Conservation (phyloP, 2,329 filamentous ascomycete species). For the Aspergillus udagawae region DNA sequence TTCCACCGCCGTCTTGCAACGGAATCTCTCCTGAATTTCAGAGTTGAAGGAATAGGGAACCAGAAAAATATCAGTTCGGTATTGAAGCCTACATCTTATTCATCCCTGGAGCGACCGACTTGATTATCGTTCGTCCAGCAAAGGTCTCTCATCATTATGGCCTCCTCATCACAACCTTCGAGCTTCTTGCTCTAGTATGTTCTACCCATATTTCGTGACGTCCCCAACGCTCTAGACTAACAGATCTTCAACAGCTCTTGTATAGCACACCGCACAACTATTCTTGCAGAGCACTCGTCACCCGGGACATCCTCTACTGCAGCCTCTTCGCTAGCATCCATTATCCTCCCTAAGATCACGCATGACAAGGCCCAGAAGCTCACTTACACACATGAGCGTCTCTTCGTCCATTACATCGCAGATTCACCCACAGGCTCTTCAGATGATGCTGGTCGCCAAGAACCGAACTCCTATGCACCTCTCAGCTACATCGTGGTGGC, state of each 20-base stretch:
- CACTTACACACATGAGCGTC: conserved; percentile 85
- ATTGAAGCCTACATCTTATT: not conserved
- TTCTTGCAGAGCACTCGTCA: conserved; percentile 87
- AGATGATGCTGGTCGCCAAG: conserved; percentile 24
- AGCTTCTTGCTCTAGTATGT: conserved; percentile 72
- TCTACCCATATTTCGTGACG: not conserved
- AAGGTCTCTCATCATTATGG: conserved; percentile 48
- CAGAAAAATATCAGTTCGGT: not conserved
- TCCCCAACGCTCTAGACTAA: conserved; percentile 4
- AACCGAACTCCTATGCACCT: conserved; percentile 64
- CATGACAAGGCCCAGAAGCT: conserved; percentile 79
- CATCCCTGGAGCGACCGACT: not conserved
- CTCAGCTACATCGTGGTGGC: conserved; percentile 91
- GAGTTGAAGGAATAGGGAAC: not conserved
- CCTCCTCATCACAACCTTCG: conserved; percentile 63
- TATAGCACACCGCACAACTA: conserved; percentile 89
- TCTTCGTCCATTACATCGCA: conserved; percentile 94
- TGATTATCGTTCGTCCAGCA: not conserved
- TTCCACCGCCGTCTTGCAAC: not conserved
- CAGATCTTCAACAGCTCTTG: conserved; percentile 62
- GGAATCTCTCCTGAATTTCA: not conserved
- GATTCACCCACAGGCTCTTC: conserved; percentile 65
- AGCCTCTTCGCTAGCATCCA: conserved; percentile 81
- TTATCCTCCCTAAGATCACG: conserved; percentile 92
- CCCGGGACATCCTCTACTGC: conserved; percentile 79